phyloP scores from a whole-genome alignment of 2,329 filamentous ascomycete species.

The Cryphonectria nitschkei region DNA sequence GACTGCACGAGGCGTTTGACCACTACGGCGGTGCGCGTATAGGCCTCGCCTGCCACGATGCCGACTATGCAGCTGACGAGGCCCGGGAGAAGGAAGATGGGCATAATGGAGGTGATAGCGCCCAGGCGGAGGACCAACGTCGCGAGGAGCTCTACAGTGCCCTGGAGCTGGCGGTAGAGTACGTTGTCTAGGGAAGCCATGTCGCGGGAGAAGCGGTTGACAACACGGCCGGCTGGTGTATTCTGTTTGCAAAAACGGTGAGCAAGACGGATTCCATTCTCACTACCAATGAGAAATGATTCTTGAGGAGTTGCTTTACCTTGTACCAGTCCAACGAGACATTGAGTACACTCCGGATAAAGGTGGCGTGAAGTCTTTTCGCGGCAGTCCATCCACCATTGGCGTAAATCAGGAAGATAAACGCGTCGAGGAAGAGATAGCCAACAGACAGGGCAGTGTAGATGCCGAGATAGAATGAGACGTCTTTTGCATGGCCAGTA shows the following conservation, averaged over 20 bases:
- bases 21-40: conserved; percentile 48
- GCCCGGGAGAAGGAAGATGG: conserved; percentile 48
- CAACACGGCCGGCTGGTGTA: conserved; percentile 39
- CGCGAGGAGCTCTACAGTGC: conserved; percentile 46
- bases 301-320: neutral
- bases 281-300: too few species aligned
- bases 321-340: conserved; percentile 63
- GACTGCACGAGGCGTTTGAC: conserved; percentile 47
- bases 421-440: conserved; percentile 47
- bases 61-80: conserved; percentile 43
- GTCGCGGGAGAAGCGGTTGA: conserved; percentile 45
- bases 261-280: neutral
- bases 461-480: conserved; percentile 57
- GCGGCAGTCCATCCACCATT: conserved; percentile 62
- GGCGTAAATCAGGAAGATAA: conserved; percentile 53
- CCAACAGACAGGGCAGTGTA: conserved; percentile 52
- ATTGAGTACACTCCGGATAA: conserved; percentile 55
- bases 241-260: conserved; percentile 27
- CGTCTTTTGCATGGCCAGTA: conserved; percentile 46
- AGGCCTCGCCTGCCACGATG: conserved; percentile 47
- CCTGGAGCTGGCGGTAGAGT: conserved; percentile 50
- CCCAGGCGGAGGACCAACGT: conserved; percentile 41
- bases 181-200: conserved; percentile 56
- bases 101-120: conserved; percentile 47
- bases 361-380: conserved; percentile 53